Base-by-base conservation (phyloP, 1,284 basidiomycete genomes). In the Wolfiporia cocos region DNA sequence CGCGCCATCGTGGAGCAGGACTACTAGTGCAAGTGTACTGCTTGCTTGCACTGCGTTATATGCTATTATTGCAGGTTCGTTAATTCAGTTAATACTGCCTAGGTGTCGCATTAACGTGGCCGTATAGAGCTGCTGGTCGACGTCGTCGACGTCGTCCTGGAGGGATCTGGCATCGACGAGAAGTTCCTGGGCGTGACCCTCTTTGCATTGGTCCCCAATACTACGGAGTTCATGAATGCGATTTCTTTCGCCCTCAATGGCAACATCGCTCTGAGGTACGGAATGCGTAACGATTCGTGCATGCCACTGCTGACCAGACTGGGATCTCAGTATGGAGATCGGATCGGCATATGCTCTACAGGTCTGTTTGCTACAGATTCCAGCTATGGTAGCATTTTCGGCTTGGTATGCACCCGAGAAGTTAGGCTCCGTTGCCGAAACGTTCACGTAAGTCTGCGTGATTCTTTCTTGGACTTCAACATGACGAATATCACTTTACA, bases 201-300 rank as follows among this genome's bases (percentile, higher is more conserved):
- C 7, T 99, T 99, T 57, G 95, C 96, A 2, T 76, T 99, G 24
- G 94, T 99, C 0, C 96, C 96, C 9, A 99, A 99, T 63, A 97
- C 94, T 14, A 99, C 96, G 17, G 96, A 99, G 67, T 99, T 99
- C 63, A 98, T 99, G 95, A 99, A 99, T 61, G 96, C 96, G 42
- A 96, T 99, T 58, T 95, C 92, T n/a, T 99, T 99, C 58, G 95
- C 96, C 14, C 68, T 99, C 54, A 90, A 96, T 57, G 95, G 90
- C 12, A 99, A 99, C 63, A 99, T 99, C 52, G 92, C 96, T 1
- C 69, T 99, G 18, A 93, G 90, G 92, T 92, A 52, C 37, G 78
- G 57, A 7, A 36, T 20, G 22, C 28, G 15, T 30, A 17, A 11
- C 22, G 9, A 18, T 21, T 41, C 42, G 17, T 11, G n/a, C n/a